phyloP scores from a whole-genome alignment of 352 stramenopile genomes.

The Globisporangium parvum region DNA sequence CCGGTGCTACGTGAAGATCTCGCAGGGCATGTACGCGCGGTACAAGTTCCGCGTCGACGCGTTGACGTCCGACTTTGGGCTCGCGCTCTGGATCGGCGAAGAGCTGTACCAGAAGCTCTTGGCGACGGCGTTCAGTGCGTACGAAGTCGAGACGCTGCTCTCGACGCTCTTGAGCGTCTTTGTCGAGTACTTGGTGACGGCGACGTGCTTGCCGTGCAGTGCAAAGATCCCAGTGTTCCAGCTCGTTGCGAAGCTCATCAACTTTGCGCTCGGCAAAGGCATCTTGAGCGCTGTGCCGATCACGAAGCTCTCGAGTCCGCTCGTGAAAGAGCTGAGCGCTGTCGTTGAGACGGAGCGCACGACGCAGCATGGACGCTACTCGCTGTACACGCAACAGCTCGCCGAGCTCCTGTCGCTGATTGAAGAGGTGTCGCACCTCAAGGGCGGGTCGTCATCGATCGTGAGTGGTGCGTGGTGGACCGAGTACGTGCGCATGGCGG shows the following conservation, averaged over 20 bases:
- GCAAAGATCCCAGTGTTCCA: slow-evolving; percentile 47
- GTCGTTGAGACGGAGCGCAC: slow-evolving; percentile 63
- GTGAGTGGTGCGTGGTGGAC: slow-evolving; percentile 46
- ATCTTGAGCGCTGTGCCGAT: slow-evolving; percentile 48
- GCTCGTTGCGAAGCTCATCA: slow-evolving; percentile 53
- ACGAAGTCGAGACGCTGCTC: slow-evolving; percentile 61
- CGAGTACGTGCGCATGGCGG: slow-evolving; percentile 50
- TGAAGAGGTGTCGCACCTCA: slow-evolving; percentile 51
- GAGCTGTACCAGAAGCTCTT: slow-evolving; percentile 58
- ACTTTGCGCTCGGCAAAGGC: slow-evolving; percentile 52
- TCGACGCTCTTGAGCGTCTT: slow-evolving; percentile 38
- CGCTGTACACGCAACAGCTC: slow-evolving; percentile 59
- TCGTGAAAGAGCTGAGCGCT: slow-evolving; percentile 46
- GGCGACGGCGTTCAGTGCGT: slow-evolving; percentile 40
- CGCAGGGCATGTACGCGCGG: slow-evolving; percentile 53
- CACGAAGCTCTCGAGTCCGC: slow-evolving; percentile 37
- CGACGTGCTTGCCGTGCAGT: slow-evolving; percentile 30
- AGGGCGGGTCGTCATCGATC: slow-evolving; percentile 34
- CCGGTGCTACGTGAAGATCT: slow-evolving; percentile 57
- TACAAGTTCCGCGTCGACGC: slow-evolving; percentile 80
- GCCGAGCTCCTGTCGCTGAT: slow-evolving; percentile 54
- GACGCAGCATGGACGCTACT: slow-evolving; percentile 58
- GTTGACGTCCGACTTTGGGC: slow-evolving; percentile 59
- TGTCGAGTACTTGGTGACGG: slow-evolving; percentile 39
- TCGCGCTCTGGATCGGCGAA: slow-evolving; percentile 68